Evolutionary conservation across 148 eudicot species (phyloP), one percentile per base, ranked within the genome.

Genomic region (Spergularia bocconei): DNA sequence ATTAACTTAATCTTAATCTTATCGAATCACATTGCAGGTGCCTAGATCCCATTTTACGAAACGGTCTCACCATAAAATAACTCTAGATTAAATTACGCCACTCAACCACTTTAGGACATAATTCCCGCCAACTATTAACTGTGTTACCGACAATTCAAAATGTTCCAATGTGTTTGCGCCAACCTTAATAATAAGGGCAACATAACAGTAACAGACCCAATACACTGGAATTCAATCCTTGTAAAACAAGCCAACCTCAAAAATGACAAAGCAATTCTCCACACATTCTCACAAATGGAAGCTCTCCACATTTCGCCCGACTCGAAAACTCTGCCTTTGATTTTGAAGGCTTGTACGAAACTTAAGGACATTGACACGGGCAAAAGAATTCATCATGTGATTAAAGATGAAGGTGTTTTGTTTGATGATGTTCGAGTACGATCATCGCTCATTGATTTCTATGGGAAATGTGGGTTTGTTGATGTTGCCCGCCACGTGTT

Each of bases 291-390:
- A 63, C 79, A 78, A 23, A 86, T 85, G 88, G 82, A 83, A 81
- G 51, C 65, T 69, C 59, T 69, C 6, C 68, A 80, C 72, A 66
- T 85, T 52, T 85, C 47, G 11, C 79, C 88, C 63, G 71, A 83
- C 53, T 70, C 75, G 8, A 19, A n/a, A 62, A 70, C 80, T 14
- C 16, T 78, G 65, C 80, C 75, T 29, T 78, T 83, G 16, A 83
- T 88, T 73, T 78, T 88, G 19, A 88, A 86, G 77, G 86, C 91
- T 15, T 88, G 89, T 73, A 80, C 83, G 10, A 73, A 79, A 14
- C 75, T 84, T 57, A 77, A 65, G 33, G 86, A 85, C 59, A 12
- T 84, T 14, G 85, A 88, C 67, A 79, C 66, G 1, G 91, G 91
- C 11, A 86, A 73, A 74, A 82, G 59, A 61, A 19, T 85, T 74